These are phyloP conservation scores for Suhomyces bolitotheri DNA, from an alignment of 1,139 yeast genomes.

Conservation along the genomic window DNA sequence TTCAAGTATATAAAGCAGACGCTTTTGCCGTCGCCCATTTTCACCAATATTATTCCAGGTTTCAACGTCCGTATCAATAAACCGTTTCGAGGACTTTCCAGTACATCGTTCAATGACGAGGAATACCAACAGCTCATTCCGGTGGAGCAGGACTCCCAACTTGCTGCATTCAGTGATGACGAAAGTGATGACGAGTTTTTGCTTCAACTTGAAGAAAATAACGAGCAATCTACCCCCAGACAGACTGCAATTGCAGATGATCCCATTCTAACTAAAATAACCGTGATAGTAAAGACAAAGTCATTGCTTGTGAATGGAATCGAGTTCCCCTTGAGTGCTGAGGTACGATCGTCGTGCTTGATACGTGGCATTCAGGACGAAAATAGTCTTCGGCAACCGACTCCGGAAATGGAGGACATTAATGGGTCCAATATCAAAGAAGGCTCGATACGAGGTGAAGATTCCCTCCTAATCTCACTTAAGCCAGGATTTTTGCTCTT, in stretches of 20 bases:
- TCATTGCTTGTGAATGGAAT: constrained; percentile 38
- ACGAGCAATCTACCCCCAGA: neutral
- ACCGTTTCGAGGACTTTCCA: constrained; percentile 35
- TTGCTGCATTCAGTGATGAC: constrained; percentile 40
- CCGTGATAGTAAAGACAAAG: constrained; percentile 35
- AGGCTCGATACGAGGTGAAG: constrained; percentile 27
- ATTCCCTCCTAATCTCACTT: constrained; percentile 42
- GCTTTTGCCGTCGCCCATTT: constrained; percentile 38
- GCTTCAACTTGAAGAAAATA: neutral
- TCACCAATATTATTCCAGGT: constrained; percentile 32
- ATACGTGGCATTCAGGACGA: constrained; percentile 26
- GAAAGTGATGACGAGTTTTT: constrained; percentile 27
- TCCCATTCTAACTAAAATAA: constrained; percentile 6
- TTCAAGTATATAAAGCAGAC: constrained; percentile 31
- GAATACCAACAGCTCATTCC: constrained; percentile 38
- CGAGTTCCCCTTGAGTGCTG: constrained; percentile 35
- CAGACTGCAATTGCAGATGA: neutral
- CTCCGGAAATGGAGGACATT: neutral
- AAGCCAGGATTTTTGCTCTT: constrained; percentile 45
- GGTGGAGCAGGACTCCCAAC: constrained; percentile 43
- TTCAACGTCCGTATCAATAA: constrained; percentile 37
- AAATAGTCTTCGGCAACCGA: neutral
- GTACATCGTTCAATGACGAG: constrained; percentile 40
- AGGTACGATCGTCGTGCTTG: constrained; percentile 39
- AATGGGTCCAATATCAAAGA: constrained; percentile 8